Evolutionary conservation across 306 rosid genomes (phyloP), one percentile per base, ranked within the genome.

Genomic region (Arachis hypogaea): DNA sequence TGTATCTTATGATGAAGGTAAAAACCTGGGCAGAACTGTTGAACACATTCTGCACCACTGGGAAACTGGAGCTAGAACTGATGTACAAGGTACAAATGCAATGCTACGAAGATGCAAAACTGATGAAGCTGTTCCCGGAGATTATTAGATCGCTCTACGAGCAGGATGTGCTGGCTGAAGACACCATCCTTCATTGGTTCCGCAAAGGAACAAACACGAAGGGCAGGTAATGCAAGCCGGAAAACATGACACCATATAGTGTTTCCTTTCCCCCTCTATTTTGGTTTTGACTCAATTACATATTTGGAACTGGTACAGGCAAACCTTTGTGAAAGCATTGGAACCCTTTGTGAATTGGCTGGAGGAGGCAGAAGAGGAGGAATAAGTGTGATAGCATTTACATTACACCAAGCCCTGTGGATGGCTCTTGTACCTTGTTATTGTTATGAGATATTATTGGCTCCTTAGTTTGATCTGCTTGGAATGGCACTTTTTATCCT

Each of bases 301-400:
- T n/a, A 1, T 75, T 56, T 78, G 72, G 66, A 72, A 80, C 63
- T 76, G 62, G 58, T 47, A 57, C 92, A 95, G 99, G 92, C 99
- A 95, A 86, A 90, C 89, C 75, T 95, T 95, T 78, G 96, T 92
- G 87, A 95, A 92, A 89, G 97, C 99, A 5, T 76, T 95, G 80
- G 99, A 95, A 75, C 92, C 97, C 41, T 87, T 92, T 55, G 98
- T 95, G 87, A 95, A 82, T 45, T 95, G 99, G 99, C 92, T 95
- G 87, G 99, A 95, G 85, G 99, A 92, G 90, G 99, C 99, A 7
- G 99, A 95, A 82, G 99, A 95, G 72, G 99, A 95, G 88, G 99
- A 95, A 18, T 88, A 82, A 77, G 41, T 58, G 76, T 38, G 42
- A 54, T 29, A 2, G 69, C 60, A 54, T 28, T 74, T 55, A 33